These are phyloP conservation scores for Nitzschia palea DNA, from an alignment of 108 stramenopile species.

Conservation along the genomic window DNA sequence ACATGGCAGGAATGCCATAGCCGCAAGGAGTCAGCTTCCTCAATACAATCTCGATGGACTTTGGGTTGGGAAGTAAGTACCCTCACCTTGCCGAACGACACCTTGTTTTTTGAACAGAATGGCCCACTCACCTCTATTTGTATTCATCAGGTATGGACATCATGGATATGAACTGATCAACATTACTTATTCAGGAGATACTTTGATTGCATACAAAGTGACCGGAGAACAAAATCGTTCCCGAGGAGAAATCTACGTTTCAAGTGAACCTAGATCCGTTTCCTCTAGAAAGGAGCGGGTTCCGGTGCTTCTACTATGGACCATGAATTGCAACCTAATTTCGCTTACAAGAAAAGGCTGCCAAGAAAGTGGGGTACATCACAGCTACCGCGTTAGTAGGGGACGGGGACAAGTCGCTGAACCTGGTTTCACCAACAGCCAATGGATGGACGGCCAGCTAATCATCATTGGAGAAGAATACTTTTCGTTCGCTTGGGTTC, in stretches of 20 bases:
- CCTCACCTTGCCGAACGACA: too few species aligned
- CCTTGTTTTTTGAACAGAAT: not conserved
- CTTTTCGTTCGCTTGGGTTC: constrained; percentile 84
- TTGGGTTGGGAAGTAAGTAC: constrained; percentile 85
- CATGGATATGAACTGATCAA: constrained; percentile 72
- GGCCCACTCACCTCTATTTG: too few species aligned
- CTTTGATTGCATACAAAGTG: constrained; percentile 75
- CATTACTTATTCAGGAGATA: constrained; percentile 78
- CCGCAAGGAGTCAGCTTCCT: constrained; percentile 55
- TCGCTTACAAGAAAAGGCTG: constrained; percentile 52
- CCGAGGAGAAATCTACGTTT: constrained; percentile 76
- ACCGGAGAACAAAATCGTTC: constrained; percentile 82
- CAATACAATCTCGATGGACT: constrained; percentile 80
- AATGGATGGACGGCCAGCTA: constrained; percentile 82
- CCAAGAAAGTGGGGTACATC: constrained; percentile 77
- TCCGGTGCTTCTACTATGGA: constrained; percentile 4
- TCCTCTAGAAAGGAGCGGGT: not conserved
- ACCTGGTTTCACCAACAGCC: constrained; percentile 53
- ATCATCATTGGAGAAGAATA: constrained; percentile 78
- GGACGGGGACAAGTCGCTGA: constrained; percentile 75
- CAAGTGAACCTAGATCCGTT: constrained; percentile 58
- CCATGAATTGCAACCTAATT: constrained; percentile 50
- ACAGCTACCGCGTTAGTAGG: constrained; percentile 45
- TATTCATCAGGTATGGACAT: constrained; percentile 55
- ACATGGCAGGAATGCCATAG: constrained; percentile 36